A percentile compares a stretch with the other conserved stretches of the same genome.
Evolutionary conservation across 139 green algal genomes (phyloP).

Genomic region (Closterium sp.): DNA sequence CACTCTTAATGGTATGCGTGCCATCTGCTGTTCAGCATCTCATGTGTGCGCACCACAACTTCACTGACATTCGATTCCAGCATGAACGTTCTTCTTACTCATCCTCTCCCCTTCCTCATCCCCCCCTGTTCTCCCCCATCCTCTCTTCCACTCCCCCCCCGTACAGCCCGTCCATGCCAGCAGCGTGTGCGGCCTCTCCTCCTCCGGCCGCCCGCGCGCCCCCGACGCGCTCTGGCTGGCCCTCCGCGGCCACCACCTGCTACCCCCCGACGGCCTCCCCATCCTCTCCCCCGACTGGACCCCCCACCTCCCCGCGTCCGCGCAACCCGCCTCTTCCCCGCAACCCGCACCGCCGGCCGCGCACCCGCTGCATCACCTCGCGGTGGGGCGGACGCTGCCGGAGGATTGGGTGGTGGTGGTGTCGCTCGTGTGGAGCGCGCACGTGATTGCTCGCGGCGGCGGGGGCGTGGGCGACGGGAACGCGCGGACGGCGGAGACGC

Average conservation of each 20-base stretch:
- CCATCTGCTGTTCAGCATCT: background rate
- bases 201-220: background rate
- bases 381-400: background rate
- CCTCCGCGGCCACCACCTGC: background rate
- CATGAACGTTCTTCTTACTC: background rate
- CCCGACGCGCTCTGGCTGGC: background rate
- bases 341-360: background rate
- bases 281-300: conserved; percentile 5
- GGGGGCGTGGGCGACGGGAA: background rate
- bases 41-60: too few species aligned
- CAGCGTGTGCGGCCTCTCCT: background rate
- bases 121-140: background rate
- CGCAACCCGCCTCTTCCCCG: too few species aligned
- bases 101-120: background rate
- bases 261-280: background rate
- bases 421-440: background rate
- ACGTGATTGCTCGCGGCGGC: background rate
- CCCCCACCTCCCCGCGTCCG: background rate
- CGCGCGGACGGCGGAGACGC: background rate
- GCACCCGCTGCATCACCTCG: background rate
- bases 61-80: background rate
- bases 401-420: background rate
- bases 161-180: background rate
- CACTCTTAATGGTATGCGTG: too few species aligned
- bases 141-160: background rate